phyloP scores from a whole-genome alignment of 352 stramenopile genomes.

The Pythium aphanidermatum region DNA sequence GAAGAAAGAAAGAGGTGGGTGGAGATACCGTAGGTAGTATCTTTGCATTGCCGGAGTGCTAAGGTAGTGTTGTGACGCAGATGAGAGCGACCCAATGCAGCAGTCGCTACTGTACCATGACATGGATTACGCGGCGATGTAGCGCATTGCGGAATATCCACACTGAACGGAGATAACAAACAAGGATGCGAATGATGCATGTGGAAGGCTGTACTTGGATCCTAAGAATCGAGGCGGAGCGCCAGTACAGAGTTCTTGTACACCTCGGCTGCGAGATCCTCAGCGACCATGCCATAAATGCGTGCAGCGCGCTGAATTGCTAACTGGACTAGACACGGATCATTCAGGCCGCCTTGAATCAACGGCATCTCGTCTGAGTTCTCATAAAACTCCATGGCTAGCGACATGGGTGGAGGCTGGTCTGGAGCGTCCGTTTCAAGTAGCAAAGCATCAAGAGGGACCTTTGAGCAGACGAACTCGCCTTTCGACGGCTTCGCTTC shows the following conservation, averaged over 20 bases:
- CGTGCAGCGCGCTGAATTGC: conserved; percentile 34
- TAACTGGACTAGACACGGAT: conserved; percentile 46
- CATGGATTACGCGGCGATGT: conserved; percentile 77
- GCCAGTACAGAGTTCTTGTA: conserved; percentile 30
- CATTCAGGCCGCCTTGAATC: conserved; percentile 29
- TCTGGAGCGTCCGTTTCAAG: conserved; percentile 75
- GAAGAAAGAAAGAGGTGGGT: conserved; percentile 15
- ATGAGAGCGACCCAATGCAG: conserved; percentile 36
- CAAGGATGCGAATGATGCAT: background rate
- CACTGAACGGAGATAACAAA: background rate
- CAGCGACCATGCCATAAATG: conserved; percentile 25
- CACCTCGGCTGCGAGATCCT: conserved; percentile 32
- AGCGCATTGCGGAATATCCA: conserved; percentile 4
- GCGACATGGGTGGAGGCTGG: conserved; percentile 30
- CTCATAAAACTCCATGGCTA: background rate
- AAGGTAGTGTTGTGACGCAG: too few relatives aligned
- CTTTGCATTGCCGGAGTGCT: too few relatives aligned
- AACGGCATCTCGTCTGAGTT: background rate
- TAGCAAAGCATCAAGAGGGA: conserved; percentile 44
- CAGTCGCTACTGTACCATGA: conserved; percentile 58
- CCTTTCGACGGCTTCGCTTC: conserved; percentile 7
- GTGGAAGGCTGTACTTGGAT: background rate
- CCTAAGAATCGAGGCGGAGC: conserved; percentile 24
- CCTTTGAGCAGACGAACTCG: conserved; percentile 27
- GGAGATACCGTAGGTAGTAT: too few relatives aligned